phyloP scores from a whole-genome alignment of 768 basidiomycete species.

The Pholiota conissans region DNA sequence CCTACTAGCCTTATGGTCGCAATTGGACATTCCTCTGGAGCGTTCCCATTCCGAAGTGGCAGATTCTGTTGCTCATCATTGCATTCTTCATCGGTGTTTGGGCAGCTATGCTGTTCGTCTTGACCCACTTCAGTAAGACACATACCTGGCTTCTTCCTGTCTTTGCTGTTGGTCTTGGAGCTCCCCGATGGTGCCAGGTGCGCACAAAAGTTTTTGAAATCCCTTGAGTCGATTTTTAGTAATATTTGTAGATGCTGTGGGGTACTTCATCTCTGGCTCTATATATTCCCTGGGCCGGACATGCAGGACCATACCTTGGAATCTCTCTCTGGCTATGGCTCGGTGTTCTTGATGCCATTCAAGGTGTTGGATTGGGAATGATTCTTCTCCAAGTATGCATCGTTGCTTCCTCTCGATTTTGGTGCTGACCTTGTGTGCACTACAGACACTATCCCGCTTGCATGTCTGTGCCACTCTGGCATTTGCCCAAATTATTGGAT shows the following conservation, averaged over 20 bases:
- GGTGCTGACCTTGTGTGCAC: conserved; percentile 12
- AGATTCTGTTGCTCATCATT: conserved; percentile 76
- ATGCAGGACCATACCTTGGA: conserved; percentile 84
- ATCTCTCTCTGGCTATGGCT: conserved; percentile 94
- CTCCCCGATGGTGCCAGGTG: conserved; percentile 93
- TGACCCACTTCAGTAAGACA: conserved; percentile 88
- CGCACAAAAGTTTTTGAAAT: conserved; percentile 5
- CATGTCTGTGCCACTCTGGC: conserved; percentile 94
- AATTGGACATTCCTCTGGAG: conserved; percentile 96
- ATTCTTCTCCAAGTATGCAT: conserved; percentile 70
- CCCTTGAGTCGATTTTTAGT: conserved; percentile 8
- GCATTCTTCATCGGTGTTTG: conserved; percentile 88
- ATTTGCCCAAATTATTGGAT: conserved; percentile 87
- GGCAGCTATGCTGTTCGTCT: conserved; percentile 68
- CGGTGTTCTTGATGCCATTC: conserved; percentile 90
- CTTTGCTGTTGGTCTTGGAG: conserved; percentile 92
- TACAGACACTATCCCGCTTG: conserved; percentile 80
- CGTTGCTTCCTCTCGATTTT: conserved; percentile 14
- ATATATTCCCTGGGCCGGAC: conserved; percentile 93
- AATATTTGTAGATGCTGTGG: conserved; percentile 75
- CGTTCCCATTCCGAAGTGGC: conserved; percentile 79
- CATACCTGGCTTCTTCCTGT: conserved; percentile 96
- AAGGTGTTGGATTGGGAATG: conserved; percentile 93
- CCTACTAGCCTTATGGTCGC: conserved; percentile 77
- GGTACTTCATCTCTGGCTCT: conserved; percentile 91